phyloP scores from a whole-genome alignment of 371 early-diverging fungal species.

The Conidiobolus incongruus region DNA sequence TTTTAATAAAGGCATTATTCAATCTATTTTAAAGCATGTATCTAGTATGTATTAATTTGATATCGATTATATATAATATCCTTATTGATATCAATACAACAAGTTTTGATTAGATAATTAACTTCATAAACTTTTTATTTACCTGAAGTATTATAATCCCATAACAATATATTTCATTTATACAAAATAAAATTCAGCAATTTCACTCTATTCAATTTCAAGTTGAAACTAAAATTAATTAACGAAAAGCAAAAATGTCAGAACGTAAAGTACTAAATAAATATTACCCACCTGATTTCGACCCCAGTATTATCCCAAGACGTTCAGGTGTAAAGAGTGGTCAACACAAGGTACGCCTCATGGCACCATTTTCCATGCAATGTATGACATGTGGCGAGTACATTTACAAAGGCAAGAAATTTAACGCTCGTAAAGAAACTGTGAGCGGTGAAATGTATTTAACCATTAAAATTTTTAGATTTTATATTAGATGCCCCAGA shows the following conservation, averaged over 20 bases:
- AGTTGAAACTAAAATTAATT: too few species aligned
- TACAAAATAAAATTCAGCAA: too few species aligned
- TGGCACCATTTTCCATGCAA: constrained; percentile 95
- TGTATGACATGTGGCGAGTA: constrained; percentile 91
- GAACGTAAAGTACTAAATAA: constrained; percentile 7
- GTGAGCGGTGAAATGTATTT: constrained; percentile 65
- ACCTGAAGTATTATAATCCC: too few species aligned
- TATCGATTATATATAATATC: too few species aligned
- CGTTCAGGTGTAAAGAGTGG: constrained; percentile 54
- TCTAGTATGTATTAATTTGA: too few species aligned
- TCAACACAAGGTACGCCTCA: constrained; percentile 85
- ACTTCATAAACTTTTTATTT: too few species aligned
- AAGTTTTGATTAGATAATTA: too few species aligned
- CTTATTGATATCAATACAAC: too few species aligned
- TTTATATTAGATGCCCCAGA: constrained; percentile 87
- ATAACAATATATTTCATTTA: too few species aligned
- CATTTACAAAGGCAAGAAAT: constrained; percentile 90
- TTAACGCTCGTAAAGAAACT: constrained; percentile 87
- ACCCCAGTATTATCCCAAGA: constrained; percentile 47
- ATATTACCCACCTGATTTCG: constrained; percentile 89
- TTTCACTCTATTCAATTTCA: too few species aligned
- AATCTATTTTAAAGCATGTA: too few species aligned
- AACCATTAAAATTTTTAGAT: constrained; percentile 73
- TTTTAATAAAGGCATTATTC: too few species aligned
- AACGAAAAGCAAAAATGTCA: constrained; percentile 3